Percentiles rank a stretch among this genome's conserved stretches.
These are phyloP conservation scores for Mortierella sp. DNA, from an alignment of 371 early-diverging fungal genomes.

Conservation along the genomic window DNA sequence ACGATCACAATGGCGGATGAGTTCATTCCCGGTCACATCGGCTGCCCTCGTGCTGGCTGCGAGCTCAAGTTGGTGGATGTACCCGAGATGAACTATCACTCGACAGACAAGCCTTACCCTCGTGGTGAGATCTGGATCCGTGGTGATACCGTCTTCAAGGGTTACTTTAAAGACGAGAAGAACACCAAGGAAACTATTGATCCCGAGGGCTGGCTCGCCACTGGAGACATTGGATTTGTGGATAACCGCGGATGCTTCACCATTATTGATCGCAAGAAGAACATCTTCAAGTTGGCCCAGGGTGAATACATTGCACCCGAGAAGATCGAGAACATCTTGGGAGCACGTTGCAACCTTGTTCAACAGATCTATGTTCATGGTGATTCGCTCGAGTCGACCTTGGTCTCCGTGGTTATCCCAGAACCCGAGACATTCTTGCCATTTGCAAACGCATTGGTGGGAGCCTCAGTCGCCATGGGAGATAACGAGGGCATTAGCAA, in stretches of 20 bases:
- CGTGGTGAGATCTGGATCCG: constrained; percentile 93
- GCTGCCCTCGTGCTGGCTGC: constrained; percentile 63
- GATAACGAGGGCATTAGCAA: constrained; percentile 56
- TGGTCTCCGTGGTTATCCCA: constrained; percentile 91
- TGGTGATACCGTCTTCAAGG: constrained; percentile 84
- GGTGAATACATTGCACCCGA: constrained; percentile 99
- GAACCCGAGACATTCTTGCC: constrained; percentile 67
- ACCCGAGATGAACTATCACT: constrained; percentile 89
- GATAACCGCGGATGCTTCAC: constrained; percentile 80
- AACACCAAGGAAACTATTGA: constrained; percentile 85
- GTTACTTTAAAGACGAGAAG: constrained; percentile 89
- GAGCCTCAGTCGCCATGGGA: constrained; percentile 40
- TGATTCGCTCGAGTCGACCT: constrained; percentile 79
- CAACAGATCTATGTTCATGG: constrained; percentile 85
- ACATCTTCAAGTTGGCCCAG: constrained; percentile 93
- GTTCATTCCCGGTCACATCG: constrained; percentile 78
- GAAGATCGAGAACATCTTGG: constrained; percentile 71
- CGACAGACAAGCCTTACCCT: constrained; percentile 79
- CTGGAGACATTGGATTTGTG: constrained; percentile 92
- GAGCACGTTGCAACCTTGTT: constrained; percentile 53
- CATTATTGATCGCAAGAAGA: constrained; percentile 97
- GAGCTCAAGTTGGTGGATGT: constrained; percentile 92
- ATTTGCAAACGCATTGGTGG: constrained; percentile 54
- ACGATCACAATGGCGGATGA: constrained; percentile 64
- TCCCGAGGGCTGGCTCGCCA: constrained; percentile 92